Conservation (phyloP, 2,329 filamentous ascomycete genomes). For the Geosmithia flava region DNA sequence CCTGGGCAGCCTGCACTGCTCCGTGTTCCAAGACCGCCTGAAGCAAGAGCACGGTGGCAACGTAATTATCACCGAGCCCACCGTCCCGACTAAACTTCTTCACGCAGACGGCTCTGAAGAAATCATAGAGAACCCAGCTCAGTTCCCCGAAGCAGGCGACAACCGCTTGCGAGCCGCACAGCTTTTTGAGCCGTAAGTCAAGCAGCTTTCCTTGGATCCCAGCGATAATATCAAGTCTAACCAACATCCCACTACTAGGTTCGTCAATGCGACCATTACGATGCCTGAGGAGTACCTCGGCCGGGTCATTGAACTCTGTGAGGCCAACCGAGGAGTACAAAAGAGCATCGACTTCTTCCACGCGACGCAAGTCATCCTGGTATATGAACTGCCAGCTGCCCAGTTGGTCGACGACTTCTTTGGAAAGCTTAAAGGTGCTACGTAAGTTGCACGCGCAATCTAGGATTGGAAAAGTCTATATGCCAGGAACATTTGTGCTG, state of each 20-base stretch:
- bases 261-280: conserved; percentile 74
- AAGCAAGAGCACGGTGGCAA: conserved; percentile 88
- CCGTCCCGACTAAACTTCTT: conserved; percentile 79
- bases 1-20: conserved; percentile 92
- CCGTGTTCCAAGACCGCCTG: conserved; percentile 94
- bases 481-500: neutral
- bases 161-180: conserved; percentile 28
- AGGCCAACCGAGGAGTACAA: conserved; percentile 78
- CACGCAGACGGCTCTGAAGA: conserved; percentile 67
- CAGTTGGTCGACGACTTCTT: conserved; percentile 96
- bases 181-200: conserved; percentile 37
- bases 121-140: conserved; percentile 72
- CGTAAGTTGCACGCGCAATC: conserved; percentile 23
- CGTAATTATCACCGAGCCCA: conserved; percentile 94
- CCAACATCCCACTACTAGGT: conserved; percentile 22
- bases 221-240: neutral
- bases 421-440: conserved; percentile 85
- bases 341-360: conserved; percentile 86
- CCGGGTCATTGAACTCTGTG: conserved; percentile 89
- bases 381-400: conserved; percentile 78
- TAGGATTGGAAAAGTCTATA: neutral
- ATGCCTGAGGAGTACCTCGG: conserved; percentile 90
- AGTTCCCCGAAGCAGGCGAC: conserved; percentile 64
- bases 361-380: conserved; percentile 82
- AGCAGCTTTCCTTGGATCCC: neutral